Conservation (phyloP, 371 early-diverging fungal species). For the Gilbertella persicaria region DNA sequence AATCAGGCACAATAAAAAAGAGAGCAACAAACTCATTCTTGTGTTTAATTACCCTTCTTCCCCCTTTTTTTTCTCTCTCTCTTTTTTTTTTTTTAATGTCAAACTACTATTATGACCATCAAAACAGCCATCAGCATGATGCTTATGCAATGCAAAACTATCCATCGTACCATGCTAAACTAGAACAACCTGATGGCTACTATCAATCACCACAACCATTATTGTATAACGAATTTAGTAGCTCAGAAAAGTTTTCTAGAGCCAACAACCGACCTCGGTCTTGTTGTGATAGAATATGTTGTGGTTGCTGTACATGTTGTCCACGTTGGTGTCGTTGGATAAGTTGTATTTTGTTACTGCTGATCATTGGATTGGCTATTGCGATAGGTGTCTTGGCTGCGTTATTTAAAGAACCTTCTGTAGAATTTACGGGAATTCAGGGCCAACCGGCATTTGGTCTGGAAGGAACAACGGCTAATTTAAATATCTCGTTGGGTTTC, state of each 20-base stretch:
- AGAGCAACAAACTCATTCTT: no score
- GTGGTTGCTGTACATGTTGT: constrained; percentile 51
- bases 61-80: neutral
- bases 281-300: constrained; percentile 45
- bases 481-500: constrained; percentile 41
- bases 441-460: constrained; percentile 30
- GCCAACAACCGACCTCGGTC: constrained; percentile 6
- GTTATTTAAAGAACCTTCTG: constrained; percentile 39
- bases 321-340: constrained; percentile 47
- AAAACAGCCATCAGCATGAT: constrained; percentile 5
- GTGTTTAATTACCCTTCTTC: no score
- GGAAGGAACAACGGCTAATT: constrained; percentile 20
- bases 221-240: neutral
- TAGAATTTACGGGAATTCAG: constrained; percentile 37
- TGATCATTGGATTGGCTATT: constrained; percentile 42
- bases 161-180: constrained; percentile 7
- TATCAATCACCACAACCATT: neutral
- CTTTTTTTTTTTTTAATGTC: neutral
- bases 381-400: constrained; percentile 43
- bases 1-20: no score
- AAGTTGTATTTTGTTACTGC: constrained; percentile 31
- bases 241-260: constrained; percentile 6
- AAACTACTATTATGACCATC: neutral
- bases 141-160: constrained; percentile 20
- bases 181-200: constrained; percentile 8